Conservation (phyloP, 768 basidiomycete species). For the Hysterangium stoloniferum region DNA sequence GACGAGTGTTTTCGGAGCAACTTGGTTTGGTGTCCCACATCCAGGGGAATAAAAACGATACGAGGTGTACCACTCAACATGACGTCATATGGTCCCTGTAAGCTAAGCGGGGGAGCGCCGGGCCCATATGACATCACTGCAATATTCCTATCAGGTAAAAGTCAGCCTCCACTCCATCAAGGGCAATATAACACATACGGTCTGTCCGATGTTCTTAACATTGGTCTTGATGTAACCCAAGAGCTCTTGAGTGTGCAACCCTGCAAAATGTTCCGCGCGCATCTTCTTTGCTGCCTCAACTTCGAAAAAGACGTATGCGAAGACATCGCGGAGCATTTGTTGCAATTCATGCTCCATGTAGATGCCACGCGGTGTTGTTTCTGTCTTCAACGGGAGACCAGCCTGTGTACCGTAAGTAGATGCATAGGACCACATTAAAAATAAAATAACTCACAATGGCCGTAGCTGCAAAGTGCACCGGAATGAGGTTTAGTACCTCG, state of each 20-base stretch:
- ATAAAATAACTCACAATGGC: background rate
- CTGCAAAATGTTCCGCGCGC: constrained; percentile 44
- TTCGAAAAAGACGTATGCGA: constrained; percentile 70
- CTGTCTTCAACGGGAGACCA: constrained; percentile 63
- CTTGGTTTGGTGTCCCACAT: too few relatives aligned
- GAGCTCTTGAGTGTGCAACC: constrained; percentile 45
- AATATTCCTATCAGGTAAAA: too few relatives aligned
- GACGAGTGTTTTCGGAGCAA: too few relatives aligned
- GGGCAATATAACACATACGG: too few relatives aligned
- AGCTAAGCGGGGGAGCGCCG: too few relatives aligned
- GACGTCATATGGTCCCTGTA: too few relatives aligned
- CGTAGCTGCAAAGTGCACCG: background rate
- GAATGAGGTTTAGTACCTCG: constrained; percentile 4
- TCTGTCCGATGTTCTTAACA: constrained; percentile 33
- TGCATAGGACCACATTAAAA: background rate
- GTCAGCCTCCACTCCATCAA: too few relatives aligned
- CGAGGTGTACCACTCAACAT: too few relatives aligned
- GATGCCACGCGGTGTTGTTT: constrained; percentile 41
- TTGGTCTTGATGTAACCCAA: constrained; percentile 47
- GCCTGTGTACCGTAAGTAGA: constrained; percentile 37
- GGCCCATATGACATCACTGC: too few relatives aligned
- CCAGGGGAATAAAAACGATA: too few relatives aligned
- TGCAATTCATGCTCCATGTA: constrained; percentile 59
- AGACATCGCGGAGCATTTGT: constrained; percentile 59
- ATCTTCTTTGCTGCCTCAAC: constrained; percentile 52